Evolutionary conservation across 139 green algal species (phyloP).

Genomic region (Chlamydomonas sp.): DNA sequence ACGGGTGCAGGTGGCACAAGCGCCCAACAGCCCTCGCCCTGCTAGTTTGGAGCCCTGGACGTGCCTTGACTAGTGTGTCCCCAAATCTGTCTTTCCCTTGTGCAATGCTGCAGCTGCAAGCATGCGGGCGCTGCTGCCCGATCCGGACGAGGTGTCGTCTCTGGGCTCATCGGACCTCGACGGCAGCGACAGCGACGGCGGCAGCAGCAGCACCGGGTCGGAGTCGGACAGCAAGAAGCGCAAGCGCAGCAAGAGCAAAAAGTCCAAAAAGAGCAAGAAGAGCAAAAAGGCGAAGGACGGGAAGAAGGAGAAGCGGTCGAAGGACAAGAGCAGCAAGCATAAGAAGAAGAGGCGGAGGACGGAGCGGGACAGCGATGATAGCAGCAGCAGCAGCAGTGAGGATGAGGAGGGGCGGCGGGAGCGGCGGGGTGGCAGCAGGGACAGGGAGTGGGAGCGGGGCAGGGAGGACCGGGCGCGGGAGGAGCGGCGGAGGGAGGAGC

Average conservation of each 20-base stretch:
- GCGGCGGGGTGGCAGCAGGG: not conserved
- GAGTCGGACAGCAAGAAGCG: slow-evolving; percentile 12
- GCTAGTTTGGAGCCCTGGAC: not conserved
- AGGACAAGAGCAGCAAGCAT: not conserved
- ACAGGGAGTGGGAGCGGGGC: not conserved
- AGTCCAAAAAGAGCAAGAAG: slow-evolving; percentile 39
- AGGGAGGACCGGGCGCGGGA: not conserved
- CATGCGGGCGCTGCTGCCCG: slow-evolving; percentile 45
- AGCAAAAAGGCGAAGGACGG: slow-evolving; percentile 44
- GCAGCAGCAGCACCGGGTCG: not conserved
- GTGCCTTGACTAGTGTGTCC: not conserved
- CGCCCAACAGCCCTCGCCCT: too few relatives aligned
- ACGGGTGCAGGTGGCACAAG: too few relatives aligned
- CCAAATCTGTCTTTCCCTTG: not conserved
- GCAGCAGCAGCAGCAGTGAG: not conserved
- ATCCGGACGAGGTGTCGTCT: slow-evolving; percentile 23
- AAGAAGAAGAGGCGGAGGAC: not conserved
- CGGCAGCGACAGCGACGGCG: slow-evolving; percentile 25
- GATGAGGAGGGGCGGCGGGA: not conserved
- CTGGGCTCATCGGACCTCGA: not conserved
- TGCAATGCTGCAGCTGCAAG: slow-evolving; percentile 13
- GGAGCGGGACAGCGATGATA: not conserved
- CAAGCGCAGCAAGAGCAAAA: slow-evolving; percentile 36
- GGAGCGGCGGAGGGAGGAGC: not conserved
- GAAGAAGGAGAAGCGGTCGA: slow-evolving; percentile 46